Evolutionary conservation across 495 filamentous ascomycete genomes (phyloP).

Genomic region (Podospora anserina): DNA sequence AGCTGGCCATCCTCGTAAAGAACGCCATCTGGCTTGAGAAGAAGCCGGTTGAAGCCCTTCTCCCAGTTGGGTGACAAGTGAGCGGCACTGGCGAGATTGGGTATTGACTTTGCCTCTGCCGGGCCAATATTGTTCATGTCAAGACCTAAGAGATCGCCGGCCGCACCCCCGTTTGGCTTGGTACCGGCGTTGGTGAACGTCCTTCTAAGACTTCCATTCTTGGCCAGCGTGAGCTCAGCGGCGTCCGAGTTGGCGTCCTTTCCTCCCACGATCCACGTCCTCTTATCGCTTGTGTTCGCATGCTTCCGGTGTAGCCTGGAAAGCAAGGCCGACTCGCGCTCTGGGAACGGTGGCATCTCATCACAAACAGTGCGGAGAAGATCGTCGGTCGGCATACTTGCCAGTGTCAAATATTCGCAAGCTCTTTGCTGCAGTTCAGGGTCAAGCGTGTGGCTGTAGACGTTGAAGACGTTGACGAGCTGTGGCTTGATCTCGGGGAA

Average conservation of each 20-base stretch:
- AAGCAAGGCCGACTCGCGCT: conserved; percentile 85
- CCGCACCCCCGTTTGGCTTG: conserved; percentile 50
- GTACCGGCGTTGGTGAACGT: conserved; percentile 58
- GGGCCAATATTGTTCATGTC: conserved; percentile 63
- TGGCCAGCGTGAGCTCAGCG: conserved; percentile 75
- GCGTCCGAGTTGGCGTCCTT: conserved; percentile 86
- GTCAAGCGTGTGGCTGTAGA: conserved; percentile 93
- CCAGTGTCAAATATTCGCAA: conserved; percentile 90
- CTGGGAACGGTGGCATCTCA: conserved; percentile 98
- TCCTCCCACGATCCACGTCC: conserved; percentile 93
- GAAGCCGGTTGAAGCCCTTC: conserved; percentile 78
- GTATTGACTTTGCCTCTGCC: conserved; percentile 54
- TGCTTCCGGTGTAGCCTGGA: conserved; percentile 93
- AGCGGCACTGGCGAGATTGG: conserved; percentile 86
- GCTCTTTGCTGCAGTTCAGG: conserved; percentile 94
- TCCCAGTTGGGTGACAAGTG: conserved; percentile 96
- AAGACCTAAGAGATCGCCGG: conserved; percentile 74
- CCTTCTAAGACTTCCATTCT: conserved; percentile 78
- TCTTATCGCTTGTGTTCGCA: conserved; percentile 82
- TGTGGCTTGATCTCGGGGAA: conserved; percentile 99
- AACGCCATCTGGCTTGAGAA: conserved; percentile 77
- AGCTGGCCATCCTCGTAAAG: conserved; percentile 94
- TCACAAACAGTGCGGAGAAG: conserved; percentile 94
- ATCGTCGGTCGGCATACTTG: conserved; percentile 82
- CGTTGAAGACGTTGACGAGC: conserved; percentile 80